Percentiles rank a stretch among this genome's conserved stretches.
phyloP scores from a whole-genome alignment of 139 green algal genomes.

The Chlorella ohadii region DNA sequence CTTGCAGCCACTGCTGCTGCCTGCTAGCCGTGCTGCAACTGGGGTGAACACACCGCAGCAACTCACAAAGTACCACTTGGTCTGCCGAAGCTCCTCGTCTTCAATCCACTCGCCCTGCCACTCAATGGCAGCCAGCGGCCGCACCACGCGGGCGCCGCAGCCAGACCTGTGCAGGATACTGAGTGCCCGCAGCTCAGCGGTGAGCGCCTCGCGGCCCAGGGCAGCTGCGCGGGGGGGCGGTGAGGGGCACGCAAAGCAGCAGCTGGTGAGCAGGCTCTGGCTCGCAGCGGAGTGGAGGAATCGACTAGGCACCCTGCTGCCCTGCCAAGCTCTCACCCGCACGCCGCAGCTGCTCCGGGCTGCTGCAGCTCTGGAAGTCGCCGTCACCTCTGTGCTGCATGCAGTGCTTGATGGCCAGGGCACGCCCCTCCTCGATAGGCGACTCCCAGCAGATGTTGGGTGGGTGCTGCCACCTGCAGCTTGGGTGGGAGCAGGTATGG shows the following conservation, averaged over 20 bases:
- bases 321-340: background rate
- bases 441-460: no score
- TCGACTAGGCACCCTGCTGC: no score
- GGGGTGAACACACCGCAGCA: no score
- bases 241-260: no score
- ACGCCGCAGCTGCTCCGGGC: background rate
- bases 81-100: background rate
- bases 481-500: no score
- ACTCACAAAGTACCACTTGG: no score
- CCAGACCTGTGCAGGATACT: background rate
- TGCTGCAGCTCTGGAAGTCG: no score
- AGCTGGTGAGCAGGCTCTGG: background rate
- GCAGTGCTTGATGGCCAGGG: background rate
- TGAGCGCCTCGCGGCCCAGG: background rate
- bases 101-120: background rate
- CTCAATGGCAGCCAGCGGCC: background rate
- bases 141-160: background rate
- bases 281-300: no score
- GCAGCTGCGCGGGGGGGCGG: background rate
- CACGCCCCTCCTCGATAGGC: background rate
- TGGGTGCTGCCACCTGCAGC: no score
- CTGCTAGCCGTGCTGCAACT: no score
- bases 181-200: background rate
- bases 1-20: no score
- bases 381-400: background rate